Evolutionary conservation across 2,329 filamentous ascomycete species (phyloP).

Genomic region (Penicillium glabrum): DNA sequence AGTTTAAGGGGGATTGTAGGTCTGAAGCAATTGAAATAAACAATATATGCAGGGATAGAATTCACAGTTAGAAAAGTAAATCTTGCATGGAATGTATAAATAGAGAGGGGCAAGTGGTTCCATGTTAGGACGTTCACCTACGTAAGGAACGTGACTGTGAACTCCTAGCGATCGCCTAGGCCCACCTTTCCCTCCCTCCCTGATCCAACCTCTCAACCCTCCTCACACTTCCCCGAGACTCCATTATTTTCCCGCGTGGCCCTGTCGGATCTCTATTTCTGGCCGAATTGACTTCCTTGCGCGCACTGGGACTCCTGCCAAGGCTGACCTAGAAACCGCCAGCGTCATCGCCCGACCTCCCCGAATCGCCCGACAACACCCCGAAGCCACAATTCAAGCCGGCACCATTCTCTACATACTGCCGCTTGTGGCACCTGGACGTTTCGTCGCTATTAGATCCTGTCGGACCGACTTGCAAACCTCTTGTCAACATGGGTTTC

Average conservation of each 20-base stretch:
- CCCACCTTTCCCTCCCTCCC: slow-evolving; percentile 26
- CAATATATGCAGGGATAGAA: too few relatives aligned
- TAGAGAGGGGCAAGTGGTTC: background rate
- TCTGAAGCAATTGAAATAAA: too few relatives aligned
- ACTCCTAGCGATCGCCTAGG: slow-evolving; percentile 24
- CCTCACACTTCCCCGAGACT: slow-evolving; percentile 5
- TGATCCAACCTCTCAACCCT: slow-evolving; percentile 14
- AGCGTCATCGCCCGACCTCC: slow-evolving; percentile 13
- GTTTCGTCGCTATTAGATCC: slow-evolving; percentile 1
- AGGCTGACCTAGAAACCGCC: slow-evolving; percentile 22
- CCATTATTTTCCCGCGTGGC: background rate
- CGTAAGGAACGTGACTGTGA: slow-evolving; percentile 27
- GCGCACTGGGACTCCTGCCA: slow-evolving; percentile 15
- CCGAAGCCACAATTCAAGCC: slow-evolving; percentile 11
- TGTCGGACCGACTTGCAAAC: background rate
- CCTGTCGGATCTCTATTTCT: background rate
- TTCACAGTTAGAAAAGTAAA: too few relatives aligned
- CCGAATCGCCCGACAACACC: slow-evolving; percentile 11
- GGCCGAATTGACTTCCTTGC: slow-evolving; percentile 9
- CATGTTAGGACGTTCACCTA: slow-evolving; percentile 1
- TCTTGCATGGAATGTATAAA: background rate
- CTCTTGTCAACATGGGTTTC: slow-evolving; percentile 70
- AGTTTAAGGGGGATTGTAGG: background rate
- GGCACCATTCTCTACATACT: slow-evolving; percentile 6
- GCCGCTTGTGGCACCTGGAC: slow-evolving; percentile 9